phyloP scores from a whole-genome alignment of 352 stramenopile species.

The Phytopythium boreale region DNA sequence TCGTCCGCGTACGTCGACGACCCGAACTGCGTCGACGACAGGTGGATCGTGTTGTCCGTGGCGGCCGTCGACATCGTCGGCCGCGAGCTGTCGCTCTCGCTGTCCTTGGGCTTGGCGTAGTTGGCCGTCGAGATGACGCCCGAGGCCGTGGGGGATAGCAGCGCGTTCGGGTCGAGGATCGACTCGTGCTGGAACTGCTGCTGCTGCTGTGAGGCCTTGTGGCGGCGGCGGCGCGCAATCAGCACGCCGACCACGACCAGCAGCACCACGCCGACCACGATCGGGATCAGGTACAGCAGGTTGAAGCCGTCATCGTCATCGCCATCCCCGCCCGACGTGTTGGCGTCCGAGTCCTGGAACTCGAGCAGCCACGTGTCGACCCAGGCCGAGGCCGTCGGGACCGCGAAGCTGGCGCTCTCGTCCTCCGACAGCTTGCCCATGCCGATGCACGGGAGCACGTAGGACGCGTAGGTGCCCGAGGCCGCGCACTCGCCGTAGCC shows the following conservation, averaged over 20 bases:
- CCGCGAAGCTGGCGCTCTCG: not conserved
- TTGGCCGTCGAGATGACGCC: not conserved
- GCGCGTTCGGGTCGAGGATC: not conserved
- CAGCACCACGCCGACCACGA: conserved; percentile 14
- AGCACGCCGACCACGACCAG: conserved; percentile 10
- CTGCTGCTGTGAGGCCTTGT: not conserved
- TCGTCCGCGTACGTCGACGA: not conserved
- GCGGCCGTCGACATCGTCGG: not conserved
- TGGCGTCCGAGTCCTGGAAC: not conserved
- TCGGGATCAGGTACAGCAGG: conserved; percentile 30
- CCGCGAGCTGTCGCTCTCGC: not conserved
- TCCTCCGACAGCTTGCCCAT: not conserved
- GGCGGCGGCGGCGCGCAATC: conserved; percentile 8
- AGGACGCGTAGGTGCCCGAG: not conserved
- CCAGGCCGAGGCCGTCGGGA: not conserved
- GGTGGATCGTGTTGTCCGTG: not conserved
- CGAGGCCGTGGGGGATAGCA: not conserved
- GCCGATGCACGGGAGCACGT: not conserved
- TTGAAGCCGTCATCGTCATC: conserved; percentile 15
- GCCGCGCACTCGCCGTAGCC: not conserved
- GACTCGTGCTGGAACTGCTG: not conserved
- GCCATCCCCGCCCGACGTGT: not conserved
- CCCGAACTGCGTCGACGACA: not conserved
- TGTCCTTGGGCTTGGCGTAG: not conserved
- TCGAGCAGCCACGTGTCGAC: not conserved